These are phyloP conservation scores for Fusarium mexicanum DNA, from an alignment of 2,329 filamentous ascomycete species.

Conservation along the genomic window DNA sequence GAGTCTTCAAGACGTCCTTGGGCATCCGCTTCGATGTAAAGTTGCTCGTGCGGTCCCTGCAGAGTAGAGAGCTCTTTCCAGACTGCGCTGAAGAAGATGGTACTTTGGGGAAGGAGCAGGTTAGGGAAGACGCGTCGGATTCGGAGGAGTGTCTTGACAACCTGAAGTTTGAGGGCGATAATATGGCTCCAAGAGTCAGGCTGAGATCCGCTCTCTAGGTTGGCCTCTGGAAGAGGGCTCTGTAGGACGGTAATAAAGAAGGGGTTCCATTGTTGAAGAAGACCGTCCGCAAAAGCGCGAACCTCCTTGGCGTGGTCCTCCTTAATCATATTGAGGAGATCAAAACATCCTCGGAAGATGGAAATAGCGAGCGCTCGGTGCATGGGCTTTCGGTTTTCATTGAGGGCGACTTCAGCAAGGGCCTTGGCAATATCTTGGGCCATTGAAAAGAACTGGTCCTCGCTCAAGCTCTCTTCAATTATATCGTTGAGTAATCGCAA, in stretches of 20 bases:
- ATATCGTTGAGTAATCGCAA: constrained; percentile 88
- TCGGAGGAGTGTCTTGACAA: constrained; percentile 93
- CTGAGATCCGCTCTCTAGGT: constrained; percentile 54
- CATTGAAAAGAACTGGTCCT: constrained; percentile 93
- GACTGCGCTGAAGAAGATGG: constrained; percentile 82
- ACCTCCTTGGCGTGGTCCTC: constrained; percentile 90
- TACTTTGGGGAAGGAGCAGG: constrained; percentile 83
- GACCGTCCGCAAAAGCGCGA: constrained; percentile 88
- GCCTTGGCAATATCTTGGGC: constrained; percentile 86
- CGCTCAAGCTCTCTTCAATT: constrained; percentile 91
- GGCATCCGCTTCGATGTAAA: constrained; percentile 86
- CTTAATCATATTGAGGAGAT: constrained; percentile 96
- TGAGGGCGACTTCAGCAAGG: constrained; percentile 83
- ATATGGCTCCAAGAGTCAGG: constrained; percentile 81
- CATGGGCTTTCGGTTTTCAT: constrained; percentile 76
- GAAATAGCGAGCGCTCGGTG: constrained; percentile 87
- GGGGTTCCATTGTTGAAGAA: constrained; percentile 84
- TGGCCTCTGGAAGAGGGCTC: constrained; percentile 74
- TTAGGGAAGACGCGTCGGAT: constrained; percentile 85
- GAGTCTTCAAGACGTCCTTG: constrained; percentile 91
- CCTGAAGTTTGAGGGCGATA: constrained; percentile 89
- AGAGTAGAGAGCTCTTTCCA: constrained; percentile 88
- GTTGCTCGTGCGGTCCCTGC: constrained; percentile 76
- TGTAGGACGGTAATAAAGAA: constrained; percentile 88
- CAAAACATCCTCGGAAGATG: constrained; percentile 91